Conservation (phyloP, 192 early-diverging fungal genomes). For the Coemansia sp. region DNA sequence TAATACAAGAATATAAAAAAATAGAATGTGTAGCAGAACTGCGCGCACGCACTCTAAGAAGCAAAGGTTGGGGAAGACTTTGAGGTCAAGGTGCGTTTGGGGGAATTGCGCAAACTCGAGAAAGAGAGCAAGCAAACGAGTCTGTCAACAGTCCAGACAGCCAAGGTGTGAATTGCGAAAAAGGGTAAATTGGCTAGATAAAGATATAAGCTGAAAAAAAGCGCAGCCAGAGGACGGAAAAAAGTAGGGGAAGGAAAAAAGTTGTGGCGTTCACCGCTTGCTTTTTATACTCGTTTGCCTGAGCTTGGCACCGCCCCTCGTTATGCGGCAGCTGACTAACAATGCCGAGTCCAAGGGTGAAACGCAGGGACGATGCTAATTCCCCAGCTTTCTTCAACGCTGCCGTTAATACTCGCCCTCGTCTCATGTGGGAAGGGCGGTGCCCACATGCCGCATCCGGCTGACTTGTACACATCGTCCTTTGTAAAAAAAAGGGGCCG, state of each 20-base stretch:
- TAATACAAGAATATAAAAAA: not conserved
- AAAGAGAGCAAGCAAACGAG: not conserved
- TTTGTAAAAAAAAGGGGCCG: constrained; percentile 1
- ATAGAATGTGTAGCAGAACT: not conserved
- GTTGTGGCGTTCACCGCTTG: not conserved
- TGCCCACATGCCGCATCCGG: not conserved
- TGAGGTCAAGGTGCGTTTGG: not conserved
- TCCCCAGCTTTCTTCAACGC: not conserved
- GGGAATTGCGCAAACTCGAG: not conserved
- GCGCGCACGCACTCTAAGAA: no score
- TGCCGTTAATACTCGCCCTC: not conserved
- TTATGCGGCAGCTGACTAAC: not conserved
- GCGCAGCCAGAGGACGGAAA: constrained; percentile 24
- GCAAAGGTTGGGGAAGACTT: not conserved
- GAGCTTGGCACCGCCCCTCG: not conserved
- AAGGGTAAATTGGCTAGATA: constrained; percentile 1
- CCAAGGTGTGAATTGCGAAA: not conserved
- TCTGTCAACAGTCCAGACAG: no score
- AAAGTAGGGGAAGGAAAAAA: constrained; percentile 8
- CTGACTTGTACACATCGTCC: not conserved
- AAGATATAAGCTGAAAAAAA: constrained; percentile 21
- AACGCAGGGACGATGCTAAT: not conserved
- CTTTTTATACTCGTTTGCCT: constrained; percentile 2
- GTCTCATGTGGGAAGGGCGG: constrained; percentile 1
- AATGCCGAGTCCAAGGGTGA: not conserved